These are phyloP conservation scores for Podospora conica DNA, from an alignment of 495 filamentous ascomycete genomes.

Conservation along the genomic window DNA sequence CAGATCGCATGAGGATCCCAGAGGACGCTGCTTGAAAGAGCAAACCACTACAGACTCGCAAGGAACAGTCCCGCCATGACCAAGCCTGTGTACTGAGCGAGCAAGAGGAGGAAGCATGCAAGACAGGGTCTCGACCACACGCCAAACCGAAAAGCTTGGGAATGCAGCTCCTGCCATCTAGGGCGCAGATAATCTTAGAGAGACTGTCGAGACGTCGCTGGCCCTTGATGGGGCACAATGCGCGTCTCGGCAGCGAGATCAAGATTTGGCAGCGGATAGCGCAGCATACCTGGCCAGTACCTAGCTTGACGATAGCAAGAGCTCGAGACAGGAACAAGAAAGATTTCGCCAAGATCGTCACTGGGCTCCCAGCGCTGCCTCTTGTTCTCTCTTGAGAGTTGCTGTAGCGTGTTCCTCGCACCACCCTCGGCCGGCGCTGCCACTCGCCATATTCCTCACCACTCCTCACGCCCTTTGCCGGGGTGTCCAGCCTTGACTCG, in stretches of 20 bases:
- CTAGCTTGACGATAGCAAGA: constrained; percentile 60
- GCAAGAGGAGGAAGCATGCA: constrained; percentile 23
- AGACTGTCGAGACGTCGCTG: constrained; percentile 26
- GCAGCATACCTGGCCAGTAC: constrained; percentile 36
- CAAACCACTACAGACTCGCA: constrained; percentile 5
- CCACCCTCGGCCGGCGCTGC: background rate
- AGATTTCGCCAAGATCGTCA: constrained; percentile 29
- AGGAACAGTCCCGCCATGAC: constrained; percentile 7
- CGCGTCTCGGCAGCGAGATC: constrained; percentile 19
- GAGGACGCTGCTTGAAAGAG: constrained; percentile 2
- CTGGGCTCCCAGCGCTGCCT: constrained; percentile 30
- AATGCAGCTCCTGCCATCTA: constrained; percentile 36
- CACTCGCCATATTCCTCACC: background rate
- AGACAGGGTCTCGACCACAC: constrained; percentile 16
- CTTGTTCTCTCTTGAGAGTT: constrained; percentile 28
- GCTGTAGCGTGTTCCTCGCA: constrained; percentile 23
- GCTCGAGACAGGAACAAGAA: constrained; percentile 45
- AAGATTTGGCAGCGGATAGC: constrained; percentile 48
- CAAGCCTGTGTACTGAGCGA: constrained; percentile 5
- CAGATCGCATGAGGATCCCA: background rate
- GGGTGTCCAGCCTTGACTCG: background rate
- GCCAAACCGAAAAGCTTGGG: constrained; percentile 19
- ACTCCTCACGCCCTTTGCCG: background rate
- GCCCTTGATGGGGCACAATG: constrained; percentile 9
- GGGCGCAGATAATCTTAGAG: constrained; percentile 47